phyloP scores from a whole-genome alignment of 2,329 filamentous ascomycete species.

The Ceratocystis ficicola region DNA sequence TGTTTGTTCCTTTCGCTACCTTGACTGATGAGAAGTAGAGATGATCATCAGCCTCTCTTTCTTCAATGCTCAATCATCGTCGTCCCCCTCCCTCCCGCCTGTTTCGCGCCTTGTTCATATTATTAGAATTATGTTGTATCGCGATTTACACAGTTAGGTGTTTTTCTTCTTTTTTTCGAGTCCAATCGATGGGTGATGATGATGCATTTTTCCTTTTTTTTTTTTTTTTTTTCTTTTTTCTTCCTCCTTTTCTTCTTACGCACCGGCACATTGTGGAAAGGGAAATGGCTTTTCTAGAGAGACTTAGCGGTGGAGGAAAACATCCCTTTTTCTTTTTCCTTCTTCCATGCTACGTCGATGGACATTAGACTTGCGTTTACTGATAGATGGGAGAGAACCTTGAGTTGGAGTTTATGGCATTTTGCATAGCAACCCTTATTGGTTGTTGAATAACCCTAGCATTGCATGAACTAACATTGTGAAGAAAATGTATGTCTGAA shows the following conservation, averaged over 20 bases:
- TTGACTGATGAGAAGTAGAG: background rate
- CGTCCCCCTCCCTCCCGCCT: background rate
- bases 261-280: too few relatives aligned
- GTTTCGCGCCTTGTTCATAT: background rate
- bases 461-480: background rate
- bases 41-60: background rate
- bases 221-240: background rate
- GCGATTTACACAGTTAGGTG: background rate
- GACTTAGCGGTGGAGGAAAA: too few relatives aligned
- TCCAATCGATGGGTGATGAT: background rate
- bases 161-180: background rate
- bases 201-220: background rate
- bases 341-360: background rate
- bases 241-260: background rate
- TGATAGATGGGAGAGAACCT: conserved; percentile 4
- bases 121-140: conserved; percentile 6
- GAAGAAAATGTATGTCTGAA: background rate
- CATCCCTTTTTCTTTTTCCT: background rate
- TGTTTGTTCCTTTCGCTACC: background rate
- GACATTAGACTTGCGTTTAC: background rate
- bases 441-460: background rate
- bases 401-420: background rate
- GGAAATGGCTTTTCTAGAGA: too few relatives aligned
- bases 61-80: background rate
- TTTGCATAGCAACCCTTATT: background rate